Evolutionary conservation across 257 asterid species (phyloP).

Genomic region (Nicotiana undulata): DNA sequence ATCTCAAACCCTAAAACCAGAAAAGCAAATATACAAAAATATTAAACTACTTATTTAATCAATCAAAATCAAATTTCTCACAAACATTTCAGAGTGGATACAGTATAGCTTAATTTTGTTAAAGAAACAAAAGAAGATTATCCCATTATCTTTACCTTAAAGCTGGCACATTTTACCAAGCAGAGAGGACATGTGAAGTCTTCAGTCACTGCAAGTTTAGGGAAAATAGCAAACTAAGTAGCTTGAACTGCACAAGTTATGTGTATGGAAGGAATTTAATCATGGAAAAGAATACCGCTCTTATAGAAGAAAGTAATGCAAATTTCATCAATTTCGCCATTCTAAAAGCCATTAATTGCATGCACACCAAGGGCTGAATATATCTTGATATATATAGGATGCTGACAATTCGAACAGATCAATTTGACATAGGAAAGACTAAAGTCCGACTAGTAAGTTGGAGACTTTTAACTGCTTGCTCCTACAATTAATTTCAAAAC

Average conservation of each 20-base stretch:
- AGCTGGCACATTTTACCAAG: slow-evolving; percentile 93
- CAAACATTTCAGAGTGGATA: not conserved
- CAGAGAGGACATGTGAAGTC: slow-evolving; percentile 98
- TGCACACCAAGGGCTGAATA: not conserved
- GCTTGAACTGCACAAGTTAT: slow-evolving; percentile 6
- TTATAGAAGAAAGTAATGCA: not conserved
- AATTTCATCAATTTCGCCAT: slow-evolving; percentile 6
- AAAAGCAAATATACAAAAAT: slow-evolving; percentile 7
- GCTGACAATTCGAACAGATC: not conserved
- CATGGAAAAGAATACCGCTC: not conserved
- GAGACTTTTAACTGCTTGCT: not conserved
- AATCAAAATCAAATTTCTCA: not conserved
- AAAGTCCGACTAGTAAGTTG: not conserved
- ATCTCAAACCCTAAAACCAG: slow-evolving; percentile 80
- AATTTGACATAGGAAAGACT: not conserved
- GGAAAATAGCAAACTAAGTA: slow-evolving; percentile 10
- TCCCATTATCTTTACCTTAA: slow-evolving; percentile 54
- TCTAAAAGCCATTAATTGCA: not conserved
- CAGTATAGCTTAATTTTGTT: not conserved
- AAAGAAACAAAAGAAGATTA: slow-evolving; percentile 12
- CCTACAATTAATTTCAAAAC: not conserved
- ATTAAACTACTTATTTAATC: not conserved
- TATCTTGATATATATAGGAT: not conserved
- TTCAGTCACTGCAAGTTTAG: slow-evolving; percentile 75
- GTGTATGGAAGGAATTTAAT: not conserved